Evolutionary conservation across 805 yeast species (phyloP), one percentile per base, ranked within the genome.

Genomic region (Kluyveromyces siamensis): DNA sequence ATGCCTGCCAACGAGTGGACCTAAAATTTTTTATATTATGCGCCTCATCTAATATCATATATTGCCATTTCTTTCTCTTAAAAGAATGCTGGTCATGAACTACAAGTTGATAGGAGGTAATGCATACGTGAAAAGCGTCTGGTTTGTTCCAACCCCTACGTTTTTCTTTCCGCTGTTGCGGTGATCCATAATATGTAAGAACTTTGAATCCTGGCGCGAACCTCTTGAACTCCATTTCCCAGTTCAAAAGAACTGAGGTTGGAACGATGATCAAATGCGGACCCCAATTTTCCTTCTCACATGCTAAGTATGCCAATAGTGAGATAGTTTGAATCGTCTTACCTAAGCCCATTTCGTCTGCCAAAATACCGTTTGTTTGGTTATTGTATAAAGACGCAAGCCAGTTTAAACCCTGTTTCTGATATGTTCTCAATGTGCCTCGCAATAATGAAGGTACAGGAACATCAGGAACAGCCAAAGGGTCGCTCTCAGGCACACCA

Each of bases 191-290:
- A 65, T 93, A 93, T 0, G 98, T 93, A 63, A 93, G 63, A 2
- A 93, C 93, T 65, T 95, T 91, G 65, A 93, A 85, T 0, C 99
- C 99, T 0, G 99, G 99, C 0, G 97, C 97, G 72, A 93, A 93
- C 58, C 96, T 80, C 61, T 95, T 93, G 69, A 93, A 90, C 62
- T 93, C 99, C 97, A 95, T 91, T 65, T 93, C 99, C 99, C 99
- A 93, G 62, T 93, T 93, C 47, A 93, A 77, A 82, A 93, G 82
- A 8, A 93, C 99, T 14, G 96, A 87, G 0, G 99, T 93, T 4
- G 99, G 99, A 5, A 93, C 99, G 51, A 93, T 83, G 68, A 93
- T 90, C 48, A 93, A 71, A 71, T 93, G 99, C 0, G 99, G 99
- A 0, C 99, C 99, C 99, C 99, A 93, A 16, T 84, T 79, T 50